Conservation (phyloP, 148 eudicot species). For the Oxyria digyna region DNA sequence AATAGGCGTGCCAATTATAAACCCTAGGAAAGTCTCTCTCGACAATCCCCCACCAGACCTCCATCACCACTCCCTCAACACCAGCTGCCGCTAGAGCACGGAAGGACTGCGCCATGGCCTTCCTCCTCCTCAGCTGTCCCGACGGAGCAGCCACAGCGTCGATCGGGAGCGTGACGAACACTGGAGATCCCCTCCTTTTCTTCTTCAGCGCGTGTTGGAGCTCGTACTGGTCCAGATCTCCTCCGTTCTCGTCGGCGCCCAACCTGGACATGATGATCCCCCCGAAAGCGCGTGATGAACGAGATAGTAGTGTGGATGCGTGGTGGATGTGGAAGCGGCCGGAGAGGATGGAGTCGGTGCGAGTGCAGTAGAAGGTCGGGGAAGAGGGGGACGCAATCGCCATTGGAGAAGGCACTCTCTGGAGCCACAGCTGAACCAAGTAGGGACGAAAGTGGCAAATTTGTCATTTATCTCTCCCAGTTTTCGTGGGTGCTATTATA, state of each 20-base stretch:
- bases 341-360: slow-evolving; percentile 5
- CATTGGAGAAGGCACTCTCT: slow-evolving; percentile 17
- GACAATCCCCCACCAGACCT: slow-evolving; percentile 78
- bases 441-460: not conserved
- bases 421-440: too few relatives aligned
- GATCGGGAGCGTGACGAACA: slow-evolving; percentile 64
- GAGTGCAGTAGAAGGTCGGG: slow-evolving; percentile 14
- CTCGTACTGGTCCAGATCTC: slow-evolving; percentile 16
- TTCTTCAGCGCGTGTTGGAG: slow-evolving; percentile 21
- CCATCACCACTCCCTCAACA: slow-evolving; percentile 60
- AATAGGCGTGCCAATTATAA: slow-evolving; percentile 53
- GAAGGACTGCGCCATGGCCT: slow-evolving; percentile 50
- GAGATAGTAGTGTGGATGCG: not conserved
- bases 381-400: slow-evolving; percentile 31
- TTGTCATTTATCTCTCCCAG: not conserved
- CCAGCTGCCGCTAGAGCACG: slow-evolving; percentile 35
- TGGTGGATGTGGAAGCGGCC: not conserved
- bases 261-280: slow-evolving; percentile 8
- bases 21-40: slow-evolving; percentile 45
- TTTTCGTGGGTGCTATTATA: not conserved
- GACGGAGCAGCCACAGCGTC: slow-evolving; percentile 48
- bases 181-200: slow-evolving; percentile 26
- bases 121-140: slow-evolving; percentile 36
- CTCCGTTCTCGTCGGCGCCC: slow-evolving; percentile 14
- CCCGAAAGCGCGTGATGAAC: not conserved